Conservation (phyloP, 805 yeast genomes). For the Lachancea kluyveri region DNA sequence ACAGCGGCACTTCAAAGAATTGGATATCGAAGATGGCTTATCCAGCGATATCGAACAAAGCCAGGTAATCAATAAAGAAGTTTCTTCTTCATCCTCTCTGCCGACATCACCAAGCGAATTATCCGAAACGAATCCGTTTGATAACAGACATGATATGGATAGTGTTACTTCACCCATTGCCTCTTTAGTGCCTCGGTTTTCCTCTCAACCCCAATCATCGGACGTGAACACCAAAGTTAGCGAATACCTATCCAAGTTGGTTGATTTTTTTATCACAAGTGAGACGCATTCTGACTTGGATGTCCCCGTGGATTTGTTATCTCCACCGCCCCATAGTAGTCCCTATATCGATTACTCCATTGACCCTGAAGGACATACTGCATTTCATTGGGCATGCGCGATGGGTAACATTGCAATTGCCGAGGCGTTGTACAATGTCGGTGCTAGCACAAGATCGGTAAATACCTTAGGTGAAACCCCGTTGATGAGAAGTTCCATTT, state of each 20-base stretch:
- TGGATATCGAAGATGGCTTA: conserved; percentile 32
- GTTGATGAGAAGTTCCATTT: conserved; percentile 73
- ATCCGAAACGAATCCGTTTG: conserved; percentile 27
- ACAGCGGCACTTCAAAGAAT: conserved; percentile 24
- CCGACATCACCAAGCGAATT: conserved; percentile 30
- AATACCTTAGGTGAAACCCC: conserved; percentile 83
- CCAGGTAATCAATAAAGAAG: conserved; percentile 3
- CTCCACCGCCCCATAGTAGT: conserved; percentile 29
- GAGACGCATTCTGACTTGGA: conserved; percentile 23
- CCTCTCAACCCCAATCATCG: conserved; percentile 22
- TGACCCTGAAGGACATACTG: conserved; percentile 91
- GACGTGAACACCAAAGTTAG: conserved; percentile 30
- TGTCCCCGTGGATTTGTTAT: conserved; percentile 23
- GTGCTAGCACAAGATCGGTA: conserved; percentile 53
- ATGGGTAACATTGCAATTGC: conserved; percentile 81
- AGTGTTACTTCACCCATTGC: conserved; percentile 29
- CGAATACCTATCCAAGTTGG: conserved; percentile 26
- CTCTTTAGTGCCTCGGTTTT: conserved; percentile 26
- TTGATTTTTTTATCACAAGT: conserved; percentile 30
- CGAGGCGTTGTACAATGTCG: conserved; percentile 66
- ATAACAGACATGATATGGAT: conserved; percentile 13
- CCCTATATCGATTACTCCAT: conserved; percentile 61
- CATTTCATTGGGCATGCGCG: conserved; percentile 97
- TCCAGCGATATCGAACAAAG: conserved; percentile 32
- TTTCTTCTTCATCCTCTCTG: conserved; percentile 27